These are phyloP conservation scores for Leccinum pellstonianum DNA, from an alignment of 768 basidiomycete species.

Conservation along the genomic window DNA sequence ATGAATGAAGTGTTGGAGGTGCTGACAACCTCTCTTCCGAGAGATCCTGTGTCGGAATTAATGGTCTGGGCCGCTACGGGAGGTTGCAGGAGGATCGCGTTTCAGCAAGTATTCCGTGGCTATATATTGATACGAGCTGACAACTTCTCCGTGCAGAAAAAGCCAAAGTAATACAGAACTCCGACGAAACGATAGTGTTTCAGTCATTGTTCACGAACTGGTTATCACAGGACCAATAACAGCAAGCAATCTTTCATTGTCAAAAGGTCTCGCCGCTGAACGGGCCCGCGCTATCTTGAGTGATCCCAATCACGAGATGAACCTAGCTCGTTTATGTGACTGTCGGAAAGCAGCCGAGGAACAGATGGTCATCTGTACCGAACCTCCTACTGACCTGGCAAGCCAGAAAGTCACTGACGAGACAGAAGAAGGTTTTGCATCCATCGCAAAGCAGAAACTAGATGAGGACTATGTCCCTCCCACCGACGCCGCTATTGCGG, in stretches of 20 bases:
- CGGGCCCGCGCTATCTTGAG: constrained; percentile 53
- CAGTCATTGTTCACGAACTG: constrained; percentile 57
- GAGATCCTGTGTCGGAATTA: constrained; percentile 73
- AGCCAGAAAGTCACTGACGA: constrained; percentile 38
- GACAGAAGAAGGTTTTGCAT: constrained; percentile 51
- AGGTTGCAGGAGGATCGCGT: constrained; percentile 54
- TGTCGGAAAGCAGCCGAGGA: constrained; percentile 32
- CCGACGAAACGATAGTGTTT: constrained; percentile 50
- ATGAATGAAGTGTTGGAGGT: constrained; percentile 67
- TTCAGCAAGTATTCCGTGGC: constrained; percentile 39
- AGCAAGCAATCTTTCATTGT: constrained; percentile 54
- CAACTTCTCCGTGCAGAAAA: constrained; percentile 32
- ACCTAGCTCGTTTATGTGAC: constrained; percentile 43
- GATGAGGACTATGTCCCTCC: constrained; percentile 23
- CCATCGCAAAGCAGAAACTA: constrained; percentile 37
- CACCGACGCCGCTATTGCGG: constrained; percentile 14
- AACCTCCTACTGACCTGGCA: constrained; percentile 19
- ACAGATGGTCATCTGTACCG: constrained; percentile 14
- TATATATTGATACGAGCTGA: constrained; percentile 4
- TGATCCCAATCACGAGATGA: constrained; percentile 45
- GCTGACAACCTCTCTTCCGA: constrained; percentile 56
- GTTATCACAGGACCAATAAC: constrained; percentile 60
- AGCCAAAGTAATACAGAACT: constrained; percentile 42
- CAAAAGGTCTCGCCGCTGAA: constrained; percentile 68
- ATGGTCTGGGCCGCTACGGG: constrained; percentile 59